Evolutionary conservation across 148 eudicot genomes (phyloP).

Genomic region (Cornus suecica): DNA sequence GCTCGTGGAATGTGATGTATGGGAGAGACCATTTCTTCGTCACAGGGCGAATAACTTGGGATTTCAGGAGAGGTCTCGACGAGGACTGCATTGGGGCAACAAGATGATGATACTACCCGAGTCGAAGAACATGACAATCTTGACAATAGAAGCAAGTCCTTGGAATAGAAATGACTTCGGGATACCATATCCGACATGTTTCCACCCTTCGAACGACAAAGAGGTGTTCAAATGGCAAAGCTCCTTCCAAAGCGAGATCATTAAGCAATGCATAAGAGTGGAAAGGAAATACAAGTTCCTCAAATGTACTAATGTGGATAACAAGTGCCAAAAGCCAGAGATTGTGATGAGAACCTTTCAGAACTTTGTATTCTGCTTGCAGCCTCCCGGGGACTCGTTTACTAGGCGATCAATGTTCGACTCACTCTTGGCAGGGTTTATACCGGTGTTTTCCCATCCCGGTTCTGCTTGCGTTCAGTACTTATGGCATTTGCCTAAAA

Average conservation of each 20-base stretch:
- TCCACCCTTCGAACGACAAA: constrained; percentile 65
- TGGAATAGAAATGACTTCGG: constrained; percentile 65
- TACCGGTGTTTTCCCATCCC: constrained; percentile 74
- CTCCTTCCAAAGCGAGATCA: constrained; percentile 53
- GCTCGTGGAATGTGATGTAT: constrained; percentile 48
- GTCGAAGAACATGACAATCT: constrained; percentile 52
- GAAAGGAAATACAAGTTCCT: constrained; percentile 40
- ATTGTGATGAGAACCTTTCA: constrained; percentile 49
- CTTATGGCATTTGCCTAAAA: constrained; percentile 74
- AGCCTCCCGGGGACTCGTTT: constrained; percentile 80
- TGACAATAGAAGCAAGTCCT: constrained; percentile 73
- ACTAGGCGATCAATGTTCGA: constrained; percentile 73
- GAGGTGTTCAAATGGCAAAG: constrained; percentile 58
- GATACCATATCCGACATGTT: constrained; percentile 76
- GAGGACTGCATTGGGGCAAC: constrained; percentile 57
- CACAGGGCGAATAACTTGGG: constrained; percentile 80
- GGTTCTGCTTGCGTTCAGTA: constrained; percentile 69
- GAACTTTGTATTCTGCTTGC: constrained; percentile 65
- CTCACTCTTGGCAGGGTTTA: constrained; percentile 65
- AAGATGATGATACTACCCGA: constrained; percentile 52
- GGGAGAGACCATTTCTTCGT: constrained; percentile 76
- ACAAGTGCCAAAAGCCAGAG: constrained; percentile 43
- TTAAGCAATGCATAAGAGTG: constrained; percentile 44
- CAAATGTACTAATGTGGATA: constrained; percentile 24
- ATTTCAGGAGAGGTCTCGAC: constrained; percentile 48